Evolutionary conservation across 2,329 filamentous ascomycete species (phyloP), one percentile per base, ranked within the genome.

Genomic region (Bipolaris gigantea): DNA sequence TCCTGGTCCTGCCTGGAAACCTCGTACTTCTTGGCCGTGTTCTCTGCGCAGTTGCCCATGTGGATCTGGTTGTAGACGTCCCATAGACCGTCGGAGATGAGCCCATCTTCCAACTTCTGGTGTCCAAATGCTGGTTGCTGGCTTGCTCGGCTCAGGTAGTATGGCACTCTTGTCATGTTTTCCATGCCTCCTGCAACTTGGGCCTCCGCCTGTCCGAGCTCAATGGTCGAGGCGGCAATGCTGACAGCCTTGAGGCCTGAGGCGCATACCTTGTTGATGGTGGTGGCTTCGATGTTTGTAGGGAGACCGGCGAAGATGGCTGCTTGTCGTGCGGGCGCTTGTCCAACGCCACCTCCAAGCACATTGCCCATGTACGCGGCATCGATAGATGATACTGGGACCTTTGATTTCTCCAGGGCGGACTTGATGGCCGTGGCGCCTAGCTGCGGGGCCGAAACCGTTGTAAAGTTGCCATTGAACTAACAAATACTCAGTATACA

Each of bases 361-460:
- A 97, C 94, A 69, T 97, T 96, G 72, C 94, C 94, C 90, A 97
- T 96, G 80, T 97, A 97, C 15, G 97, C 91, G 76, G 96, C 89
- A 60, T 88, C 89, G 69, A 97, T 90, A 72, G 89, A 89, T 32
- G 88, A 85, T 48, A 85, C 75, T 1, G 94, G 92, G 6, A 97
- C 83, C 61, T 86, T 87, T 48, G 92, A 95, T 76, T 94, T 96
- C 64, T 88, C 84, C 49, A 99, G 77, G 25, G 94, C 94, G 42
- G 91, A 89, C 76, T 92, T 94, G 79, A 99, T 97, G 54, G 92
- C 94, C 15, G 87, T 86, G 27, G 93, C 91, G 63, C 90, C 94
- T 42, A 99, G 88, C 69, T 89, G 83, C n/a, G 94, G 89, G 9
- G 92, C 93, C 3, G 92, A 81, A 30, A 97, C 86, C 42, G 84